Evolutionary conservation across 495 filamentous ascomycete genomes (phyloP).

Genomic region (Penicillium roqueforti): DNA sequence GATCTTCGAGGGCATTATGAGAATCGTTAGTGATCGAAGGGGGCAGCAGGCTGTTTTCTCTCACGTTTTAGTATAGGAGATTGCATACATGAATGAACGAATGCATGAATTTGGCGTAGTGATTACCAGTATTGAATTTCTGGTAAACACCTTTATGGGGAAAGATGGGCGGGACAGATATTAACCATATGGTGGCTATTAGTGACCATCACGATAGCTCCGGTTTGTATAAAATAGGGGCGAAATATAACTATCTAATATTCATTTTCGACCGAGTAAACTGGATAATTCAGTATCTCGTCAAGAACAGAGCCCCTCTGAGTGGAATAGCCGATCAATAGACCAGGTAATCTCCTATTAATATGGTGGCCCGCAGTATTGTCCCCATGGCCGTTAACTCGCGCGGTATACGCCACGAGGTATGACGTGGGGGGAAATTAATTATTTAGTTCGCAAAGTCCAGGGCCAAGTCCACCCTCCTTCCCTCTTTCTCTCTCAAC

Average conservation of each 20-base stretch:
- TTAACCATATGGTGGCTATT: too few relatives aligned
- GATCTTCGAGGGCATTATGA: constrained; percentile 58
- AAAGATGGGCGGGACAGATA: neutral
- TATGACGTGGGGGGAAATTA: constrained; percentile 2
- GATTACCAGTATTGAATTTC: neutral
- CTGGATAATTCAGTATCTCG: neutral
- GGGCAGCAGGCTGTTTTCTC: constrained; percentile 18
- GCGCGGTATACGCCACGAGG: neutral
- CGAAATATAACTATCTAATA: neutral
- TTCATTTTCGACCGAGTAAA: neutral
- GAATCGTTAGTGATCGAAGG: constrained; percentile 18
- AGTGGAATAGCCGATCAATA: neutral
- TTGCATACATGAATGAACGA: constrained; percentile 23
- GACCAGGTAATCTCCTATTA: neutral
- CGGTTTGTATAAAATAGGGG: neutral
- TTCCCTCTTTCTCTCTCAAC: neutral
- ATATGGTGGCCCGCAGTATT: neutral
- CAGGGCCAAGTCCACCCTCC: neutral
- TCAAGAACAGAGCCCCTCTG: neutral
- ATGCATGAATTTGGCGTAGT: constrained; percentile 15
- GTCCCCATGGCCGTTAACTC: neutral
- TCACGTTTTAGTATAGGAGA: constrained; percentile 4
- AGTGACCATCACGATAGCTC: neutral
- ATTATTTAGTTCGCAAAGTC: constrained; percentile 7
- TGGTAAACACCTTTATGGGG: neutral